Base-by-base conservation (phyloP, 371 early-diverging fungal genomes). In the Dinochytrium kinnereticum region DNA sequence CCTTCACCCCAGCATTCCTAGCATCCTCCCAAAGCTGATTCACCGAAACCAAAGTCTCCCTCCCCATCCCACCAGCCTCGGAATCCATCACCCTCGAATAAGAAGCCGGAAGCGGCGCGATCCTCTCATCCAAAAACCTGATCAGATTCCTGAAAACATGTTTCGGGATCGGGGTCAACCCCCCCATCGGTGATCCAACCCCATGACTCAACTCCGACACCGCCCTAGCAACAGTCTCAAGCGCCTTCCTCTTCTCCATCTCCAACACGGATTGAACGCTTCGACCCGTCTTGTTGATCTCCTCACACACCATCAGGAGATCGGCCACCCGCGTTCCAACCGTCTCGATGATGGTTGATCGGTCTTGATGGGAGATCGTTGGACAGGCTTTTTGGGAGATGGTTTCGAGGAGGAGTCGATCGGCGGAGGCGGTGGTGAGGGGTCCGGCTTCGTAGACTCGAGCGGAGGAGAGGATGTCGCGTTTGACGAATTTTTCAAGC, bases 291-390 rank as follows among this genome's bases (percentile, higher is more conserved):
- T 73, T 73, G 57, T 39, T 69, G 26, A 70, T 19, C 38, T 74
- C 75, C 31, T 74, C 75, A 55, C 51, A 59, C 0, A 74, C 65
- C 2, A 30, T 19, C 33, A 74, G 33, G 49, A 74, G 50, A 26
- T 69, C 70, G 34, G 61, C 49, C 30, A 74, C 33, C 24, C 51
- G 36, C 26, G 75, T 74, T 21, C 75, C 75, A 34, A 70, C 65
- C 10, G 50, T 28, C 24, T 21, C 15, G 28, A 53, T 30, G 49
- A 74, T 74, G 7, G 21, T 24, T n/a, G 13, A 2, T 21, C 37
- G 31, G 1, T 71, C 72, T 5, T 44, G 15, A 26, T 31, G 34
- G 61, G 33, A 15, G 36, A 13, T 24, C 13, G 21, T 21, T 36
- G 49, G 37, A 34, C 13, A 24, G 2, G 33, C 10, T 13, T 21